These are phyloP conservation scores for Dactylellina drechsleri DNA, from an alignment of 2,329 filamentous ascomycete species.

Conservation along the genomic window DNA sequence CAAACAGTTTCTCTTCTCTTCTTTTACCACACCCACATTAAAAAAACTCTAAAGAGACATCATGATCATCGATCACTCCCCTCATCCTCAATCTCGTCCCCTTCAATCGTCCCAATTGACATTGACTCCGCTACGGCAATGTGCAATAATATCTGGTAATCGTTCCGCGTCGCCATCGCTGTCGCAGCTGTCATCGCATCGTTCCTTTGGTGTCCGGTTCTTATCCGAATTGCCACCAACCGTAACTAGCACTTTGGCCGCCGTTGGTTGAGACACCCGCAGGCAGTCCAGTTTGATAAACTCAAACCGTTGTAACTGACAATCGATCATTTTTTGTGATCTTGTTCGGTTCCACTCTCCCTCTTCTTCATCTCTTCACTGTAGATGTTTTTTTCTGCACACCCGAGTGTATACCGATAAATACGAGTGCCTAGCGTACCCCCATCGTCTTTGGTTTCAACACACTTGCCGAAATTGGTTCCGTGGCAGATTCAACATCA, in stretches of 20 bases:
- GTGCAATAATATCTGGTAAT: constrained; percentile 27
- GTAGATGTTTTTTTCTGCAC: constrained; percentile 29
- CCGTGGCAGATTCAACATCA: constrained; percentile 22
- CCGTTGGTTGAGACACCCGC: constrained; percentile 35
- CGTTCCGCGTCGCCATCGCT: constrained; percentile 11
- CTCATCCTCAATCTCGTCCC: constrained; percentile 12
- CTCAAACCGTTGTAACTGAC: background rate
- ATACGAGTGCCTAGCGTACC: constrained; percentile 1
- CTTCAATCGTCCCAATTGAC: constrained; percentile 21
- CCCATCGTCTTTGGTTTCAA: constrained; percentile 1
- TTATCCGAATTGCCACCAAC: constrained; percentile 38
- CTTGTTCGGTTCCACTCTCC: background rate
- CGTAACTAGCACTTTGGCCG: constrained; percentile 27
- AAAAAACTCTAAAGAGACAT: constrained; percentile 51
- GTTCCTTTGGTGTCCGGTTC: background rate
- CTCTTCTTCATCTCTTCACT: constrained; percentile 34
- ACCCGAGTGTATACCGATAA: background rate
- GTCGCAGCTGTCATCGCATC: background rate
- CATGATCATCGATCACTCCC: constrained; percentile 45
- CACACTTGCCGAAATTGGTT: constrained; percentile 28
- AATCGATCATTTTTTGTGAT: constrained; percentile 1
- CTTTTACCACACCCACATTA: constrained; percentile 21
- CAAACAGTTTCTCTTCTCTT: constrained; percentile 22
- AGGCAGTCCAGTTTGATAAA: constrained; percentile 1
- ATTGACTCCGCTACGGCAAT: constrained; percentile 25